Conservation (phyloP, 2,329 filamentous ascomycete genomes). For the Fusarium incarnatum region DNA sequence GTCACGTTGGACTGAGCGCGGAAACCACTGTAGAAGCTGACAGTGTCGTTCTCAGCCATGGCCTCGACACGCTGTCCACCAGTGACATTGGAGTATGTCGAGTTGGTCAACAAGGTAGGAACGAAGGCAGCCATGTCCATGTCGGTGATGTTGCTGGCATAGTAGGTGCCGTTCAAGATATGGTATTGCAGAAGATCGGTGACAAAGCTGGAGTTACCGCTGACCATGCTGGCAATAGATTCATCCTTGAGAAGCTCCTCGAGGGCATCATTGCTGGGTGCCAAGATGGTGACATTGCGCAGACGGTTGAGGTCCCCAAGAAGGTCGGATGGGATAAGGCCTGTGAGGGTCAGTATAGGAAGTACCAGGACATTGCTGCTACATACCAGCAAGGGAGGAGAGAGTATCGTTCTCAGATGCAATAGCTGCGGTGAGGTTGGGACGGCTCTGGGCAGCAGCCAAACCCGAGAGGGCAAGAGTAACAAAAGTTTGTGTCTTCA, state of each 20-base stretch:
- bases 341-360: constrained; percentile 32
- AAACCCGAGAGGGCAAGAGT: constrained; percentile 36
- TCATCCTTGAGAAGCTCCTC: constrained; percentile 60
- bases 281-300: constrained; percentile 58
- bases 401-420: constrained; percentile 46
- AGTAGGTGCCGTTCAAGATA: constrained; percentile 61
- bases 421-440: constrained; percentile 42
- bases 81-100: constrained; percentile 56
- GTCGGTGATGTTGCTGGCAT: constrained; percentile 49
- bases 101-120: constrained; percentile 57
- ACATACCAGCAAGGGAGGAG: constrained; percentile 42
- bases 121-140: constrained; percentile 50
- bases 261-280: constrained; percentile 66
- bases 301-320: constrained; percentile 25
- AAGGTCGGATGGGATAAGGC: constrained; percentile 42
- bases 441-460: constrained; percentile 39
- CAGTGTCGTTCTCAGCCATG: constrained; percentile 55
- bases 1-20: constrained; percentile 54
- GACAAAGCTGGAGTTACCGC: constrained; percentile 54
- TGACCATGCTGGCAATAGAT: constrained; percentile 54
- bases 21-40: constrained; percentile 60
- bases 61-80: constrained; percentile 58
- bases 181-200: constrained; percentile 67
- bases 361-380: neutral
- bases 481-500: constrained; percentile 40